phyloP scores from a whole-genome alignment of 345 rosid genomes.

The Salix udensis region DNA sequence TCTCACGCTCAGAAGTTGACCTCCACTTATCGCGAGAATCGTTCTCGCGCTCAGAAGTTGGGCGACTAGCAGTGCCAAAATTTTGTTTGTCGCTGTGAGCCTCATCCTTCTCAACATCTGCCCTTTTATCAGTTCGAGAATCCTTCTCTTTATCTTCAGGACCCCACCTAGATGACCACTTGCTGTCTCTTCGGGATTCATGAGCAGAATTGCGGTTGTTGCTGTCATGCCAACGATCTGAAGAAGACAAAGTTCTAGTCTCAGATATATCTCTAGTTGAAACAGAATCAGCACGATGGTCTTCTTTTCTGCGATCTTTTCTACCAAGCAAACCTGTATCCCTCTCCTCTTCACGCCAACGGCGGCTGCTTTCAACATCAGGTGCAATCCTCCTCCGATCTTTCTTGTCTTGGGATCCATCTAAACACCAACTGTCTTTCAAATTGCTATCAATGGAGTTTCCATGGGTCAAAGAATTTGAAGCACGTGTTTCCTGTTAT shows the following conservation, averaged over 20 bases:
- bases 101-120: slow-evolving; percentile 60
- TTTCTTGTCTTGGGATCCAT: slow-evolving; percentile 60
- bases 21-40: slow-evolving; percentile 97
- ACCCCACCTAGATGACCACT: slow-evolving; percentile 99
- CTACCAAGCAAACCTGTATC: slow-evolving; percentile 69
- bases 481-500: slow-evolving; percentile 47
- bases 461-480: slow-evolving; percentile 36
- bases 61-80: slow-evolving; percentile 7
- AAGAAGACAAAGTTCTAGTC: slow-evolving; percentile 44
- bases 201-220: slow-evolving; percentile 53
- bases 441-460: slow-evolving; percentile 40
- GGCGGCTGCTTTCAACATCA: slow-evolving; percentile 49
- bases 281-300: slow-evolving; percentile 45
- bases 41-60: slow-evolving; percentile 58
- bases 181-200: slow-evolving; percentile 79
- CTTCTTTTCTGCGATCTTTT: slow-evolving; percentile 60
- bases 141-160: slow-evolving; percentile 92
- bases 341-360: slow-evolving; percentile 85
- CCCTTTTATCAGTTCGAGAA: slow-evolving; percentile 55
- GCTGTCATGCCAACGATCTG: slow-evolving; percentile 71
- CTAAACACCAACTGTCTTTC: slow-evolving; percentile 68
- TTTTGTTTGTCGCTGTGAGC: slow-evolving; percentile 49
- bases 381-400: slow-evolving; percentile 56
- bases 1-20: slow-evolving; percentile 59
- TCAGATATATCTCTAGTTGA: slow-evolving; percentile 48